These are phyloP conservation scores for Penicillium psychrofluorescens DNA, from an alignment of 495 filamentous ascomycete species.

Conservation along the genomic window DNA sequence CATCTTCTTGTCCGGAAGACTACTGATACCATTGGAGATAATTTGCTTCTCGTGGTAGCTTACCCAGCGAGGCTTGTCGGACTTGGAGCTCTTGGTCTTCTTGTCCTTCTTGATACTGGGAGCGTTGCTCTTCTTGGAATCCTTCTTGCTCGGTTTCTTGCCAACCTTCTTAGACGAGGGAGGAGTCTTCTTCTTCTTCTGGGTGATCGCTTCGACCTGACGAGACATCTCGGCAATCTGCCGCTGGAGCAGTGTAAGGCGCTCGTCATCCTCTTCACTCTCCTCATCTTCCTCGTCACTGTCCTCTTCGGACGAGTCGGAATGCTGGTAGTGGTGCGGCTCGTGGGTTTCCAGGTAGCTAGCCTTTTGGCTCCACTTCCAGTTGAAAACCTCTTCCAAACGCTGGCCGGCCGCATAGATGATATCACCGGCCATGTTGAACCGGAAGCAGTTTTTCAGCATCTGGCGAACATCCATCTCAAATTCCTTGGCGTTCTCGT, in stretches of 20 bases:
- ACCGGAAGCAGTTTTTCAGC: slow-evolving; percentile 82
- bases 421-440: slow-evolving; percentile 75
- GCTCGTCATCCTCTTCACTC: slow-evolving; percentile 57
- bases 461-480: slow-evolving; percentile 76
- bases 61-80: slow-evolving; percentile 46
- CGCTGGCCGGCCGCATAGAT: slow-evolving; percentile 63
- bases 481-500: slow-evolving; percentile 77
- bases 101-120: slow-evolving; percentile 42
- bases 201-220: slow-evolving; percentile 44
- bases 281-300: slow-evolving; percentile 64
- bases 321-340: slow-evolving; percentile 48
- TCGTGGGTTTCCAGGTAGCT: slow-evolving; percentile 70
- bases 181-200: slow-evolving; percentile 59
- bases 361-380: slow-evolving; percentile 65
- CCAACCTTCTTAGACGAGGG: slow-evolving; percentile 50
- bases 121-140: slow-evolving; percentile 42
- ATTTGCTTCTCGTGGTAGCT: slow-evolving; percentile 78
- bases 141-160: slow-evolving; percentile 49
- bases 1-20: slow-evolving; percentile 66
- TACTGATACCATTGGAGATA: slow-evolving; percentile 72
- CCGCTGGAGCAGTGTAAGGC: slow-evolving; percentile 59
- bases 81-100: slow-evolving; percentile 38
- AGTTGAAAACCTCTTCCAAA: slow-evolving; percentile 64
- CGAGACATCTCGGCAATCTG: slow-evolving; percentile 56
- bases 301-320: slow-evolving; percentile 52